Percentiles rank a stretch among this genome's conserved stretches.
These are phyloP conservation scores for Penicillium lagena DNA, from an alignment of 495 filamentous ascomycete species.

Conservation along the genomic window DNA sequence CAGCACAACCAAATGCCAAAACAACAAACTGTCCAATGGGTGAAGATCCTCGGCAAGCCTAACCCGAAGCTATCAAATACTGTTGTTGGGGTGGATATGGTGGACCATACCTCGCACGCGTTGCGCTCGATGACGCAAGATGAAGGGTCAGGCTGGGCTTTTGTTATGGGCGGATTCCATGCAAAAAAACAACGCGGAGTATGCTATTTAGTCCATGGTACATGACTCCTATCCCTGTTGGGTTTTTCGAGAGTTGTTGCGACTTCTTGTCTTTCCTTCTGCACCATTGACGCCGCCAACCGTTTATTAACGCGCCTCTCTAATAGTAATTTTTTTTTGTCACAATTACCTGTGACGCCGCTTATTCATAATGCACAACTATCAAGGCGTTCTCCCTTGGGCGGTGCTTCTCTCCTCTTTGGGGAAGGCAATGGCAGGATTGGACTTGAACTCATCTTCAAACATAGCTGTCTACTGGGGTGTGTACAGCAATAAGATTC, in stretches of 20 bases:
- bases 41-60: no score
- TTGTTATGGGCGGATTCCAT: slow-evolving; percentile 15
- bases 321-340: no score
- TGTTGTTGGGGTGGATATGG: slow-evolving; percentile 6
- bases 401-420: slow-evolving; percentile 23
- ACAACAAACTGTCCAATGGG: background rate
- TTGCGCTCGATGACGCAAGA: slow-evolving; percentile 6
- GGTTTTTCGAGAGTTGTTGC: background rate
- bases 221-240: background rate
- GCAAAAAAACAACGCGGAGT: slow-evolving; percentile 9
- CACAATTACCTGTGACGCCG: background rate
- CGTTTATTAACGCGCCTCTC: background rate
- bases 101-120: slow-evolving; percentile 13
- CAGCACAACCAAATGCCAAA: background rate
- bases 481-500: slow-evolving; percentile 11
- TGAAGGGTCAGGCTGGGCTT: background rate
- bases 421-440: slow-evolving; percentile 28
- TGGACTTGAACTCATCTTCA: slow-evolving; percentile 34
- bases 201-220: slow-evolving; percentile 14
- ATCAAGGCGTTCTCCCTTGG: slow-evolving; percentile 17
- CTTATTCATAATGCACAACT: slow-evolving; percentile 18
- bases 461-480: slow-evolving; percentile 63
- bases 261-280: slow-evolving; percentile 2
- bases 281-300: slow-evolving; percentile 4
- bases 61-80: background rate